Base-by-base conservation (phyloP, 495 filamentous ascomycete genomes). In the Talaromyces proteolyticus region DNA sequence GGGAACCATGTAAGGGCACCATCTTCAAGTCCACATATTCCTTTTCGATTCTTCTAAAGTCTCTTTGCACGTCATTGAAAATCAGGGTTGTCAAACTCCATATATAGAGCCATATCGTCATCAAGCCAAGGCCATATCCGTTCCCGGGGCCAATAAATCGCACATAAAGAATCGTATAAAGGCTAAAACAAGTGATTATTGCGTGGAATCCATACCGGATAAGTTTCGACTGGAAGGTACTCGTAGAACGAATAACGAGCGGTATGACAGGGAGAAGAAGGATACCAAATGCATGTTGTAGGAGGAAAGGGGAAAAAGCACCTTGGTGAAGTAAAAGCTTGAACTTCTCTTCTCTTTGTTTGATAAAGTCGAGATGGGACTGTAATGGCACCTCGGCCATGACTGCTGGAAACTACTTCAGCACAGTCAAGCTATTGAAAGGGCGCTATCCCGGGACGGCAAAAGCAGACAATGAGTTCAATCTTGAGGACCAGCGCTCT, bases 81-180 rank as follows among this genome's bases (percentile, higher is more conserved):
- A 91, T 57, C 23, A 93, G 60, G 55, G 89, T 59, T 0, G 74
- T 74, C 12, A 73, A 65, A 47, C 63, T 69, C 86, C 85, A 90
- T 10, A 93, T 61, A 18, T 81, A 73, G 36, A 74, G 73, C 85
- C 86, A 94, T 11, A 74, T 71, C 0, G 71, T 70, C 19, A 86
- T 58, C 44, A 92, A 52, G 0, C 90, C 90, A 17, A 80, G 67
- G n/a, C 77, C 80, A 56, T 89, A 91, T 0, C 81, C 79, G 40
- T 77, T 64, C 2, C 75, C 85, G 42, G 82, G 78, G 42, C 78
- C 74, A 1, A 75, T 51, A 43, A 80, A 79, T 29, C 76, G 66
- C n/a, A 69, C 69, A 19, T 67, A 59, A 38, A 50, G 53, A 20
- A 79, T 60, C 6, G 62, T 47, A 36, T 73, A 65, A 3, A 66